Percentiles rank a stretch among this genome's conserved stretches.
phyloP scores from a whole-genome alignment of 2,329 filamentous ascomycete genomes.

The Lachnellula arida region DNA sequence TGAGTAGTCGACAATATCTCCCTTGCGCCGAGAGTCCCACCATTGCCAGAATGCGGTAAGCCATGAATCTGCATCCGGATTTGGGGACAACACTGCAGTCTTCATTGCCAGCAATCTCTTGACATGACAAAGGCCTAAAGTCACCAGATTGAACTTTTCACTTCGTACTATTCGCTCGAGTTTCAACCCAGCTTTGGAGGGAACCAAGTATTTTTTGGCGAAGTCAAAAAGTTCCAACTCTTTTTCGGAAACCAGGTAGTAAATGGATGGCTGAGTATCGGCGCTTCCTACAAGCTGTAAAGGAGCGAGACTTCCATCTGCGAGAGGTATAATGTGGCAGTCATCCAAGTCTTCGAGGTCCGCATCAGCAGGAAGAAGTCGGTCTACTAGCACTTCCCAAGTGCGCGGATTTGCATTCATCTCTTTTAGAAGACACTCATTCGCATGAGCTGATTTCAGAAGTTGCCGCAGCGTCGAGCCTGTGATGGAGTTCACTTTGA shows the following conservation, averaged over 20 bases:
- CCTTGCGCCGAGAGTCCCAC: constrained; percentile 11
- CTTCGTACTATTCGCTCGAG: constrained; percentile 1
- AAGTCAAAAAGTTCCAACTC: constrained; percentile 25
- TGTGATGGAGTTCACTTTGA: constrained; percentile 11
- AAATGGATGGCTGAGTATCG: neutral
- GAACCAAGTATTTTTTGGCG: constrained; percentile 16
- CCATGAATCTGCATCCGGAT: constrained; percentile 15
- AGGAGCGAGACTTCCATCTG: constrained; percentile 19
- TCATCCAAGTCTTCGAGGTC: constrained; percentile 21
- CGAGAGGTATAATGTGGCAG: constrained; percentile 27
- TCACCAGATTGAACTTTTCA: constrained; percentile 23
- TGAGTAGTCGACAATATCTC: neutral
- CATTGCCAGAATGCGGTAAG: constrained; percentile 20
- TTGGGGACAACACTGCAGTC: neutral
- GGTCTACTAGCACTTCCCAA: constrained; percentile 8
- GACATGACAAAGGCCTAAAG: constrained; percentile 16
- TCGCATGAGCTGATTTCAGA: constrained; percentile 8
- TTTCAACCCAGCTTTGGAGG: neutral
- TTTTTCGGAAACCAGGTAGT: constrained; percentile 12
- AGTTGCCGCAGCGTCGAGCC: constrained; percentile 14
- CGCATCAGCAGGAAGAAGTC: constrained; percentile 3
- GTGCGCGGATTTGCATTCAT: constrained; percentile 4
- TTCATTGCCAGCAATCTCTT: constrained; percentile 13
- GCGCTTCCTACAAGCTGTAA: constrained; percentile 3
- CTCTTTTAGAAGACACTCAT: constrained; percentile 2